Base-by-base conservation (phyloP, 1,284 basidiomycete genomes). In the Irpex lacteus region DNA sequence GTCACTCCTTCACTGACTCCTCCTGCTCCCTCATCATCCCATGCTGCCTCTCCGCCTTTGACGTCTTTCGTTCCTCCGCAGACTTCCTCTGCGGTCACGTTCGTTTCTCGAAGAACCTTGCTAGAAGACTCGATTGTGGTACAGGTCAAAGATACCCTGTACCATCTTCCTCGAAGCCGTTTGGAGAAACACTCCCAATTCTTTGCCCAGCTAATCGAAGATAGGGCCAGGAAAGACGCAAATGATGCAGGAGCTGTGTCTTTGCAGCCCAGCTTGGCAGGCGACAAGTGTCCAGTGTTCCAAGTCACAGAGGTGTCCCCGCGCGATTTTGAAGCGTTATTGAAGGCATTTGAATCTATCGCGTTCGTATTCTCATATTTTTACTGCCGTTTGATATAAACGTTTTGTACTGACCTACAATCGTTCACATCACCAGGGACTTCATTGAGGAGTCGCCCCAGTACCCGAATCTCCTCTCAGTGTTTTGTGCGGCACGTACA, bases 41-140 rank as follows among this genome's bases (percentile, higher is more conserved):
- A 18, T 21, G 19, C 38, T 32, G 32, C n/a, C 59, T 5, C 52
- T 9, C 9, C 36, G 21, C 55, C 53, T 15, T 36, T 13, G 3
- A 4, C 37, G 49, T 19, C n/a, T 7, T 5, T 4, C 47, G 49
- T 21, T 9, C 2, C 13, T 26, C 26, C 26, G 26, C 26, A 26
- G 26, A 26, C 26, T 56, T 11, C 38, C 62, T 21, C 13, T 38
- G 18, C 18, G 15, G 26, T 59, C 34, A 59, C 60, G 47, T 65
- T 62, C 50, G 49, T 65, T 2, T 50, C 60, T 8, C 44, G 57
- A 6, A 47, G 59, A 54, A 21, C 56, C 74, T 68, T 72, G 26
- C 69, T 74, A 1, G 78, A 78, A 56, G 77, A 76, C n/a, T 76
- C 74, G 8, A 70, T 76, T 13, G 66, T 76, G n/a, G 38, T 80